Evolutionary conservation across 1,284 basidiomycete genomes (phyloP), one percentile per base, ranked within the genome.

Genomic region (Ganoderma resinaceum): DNA sequence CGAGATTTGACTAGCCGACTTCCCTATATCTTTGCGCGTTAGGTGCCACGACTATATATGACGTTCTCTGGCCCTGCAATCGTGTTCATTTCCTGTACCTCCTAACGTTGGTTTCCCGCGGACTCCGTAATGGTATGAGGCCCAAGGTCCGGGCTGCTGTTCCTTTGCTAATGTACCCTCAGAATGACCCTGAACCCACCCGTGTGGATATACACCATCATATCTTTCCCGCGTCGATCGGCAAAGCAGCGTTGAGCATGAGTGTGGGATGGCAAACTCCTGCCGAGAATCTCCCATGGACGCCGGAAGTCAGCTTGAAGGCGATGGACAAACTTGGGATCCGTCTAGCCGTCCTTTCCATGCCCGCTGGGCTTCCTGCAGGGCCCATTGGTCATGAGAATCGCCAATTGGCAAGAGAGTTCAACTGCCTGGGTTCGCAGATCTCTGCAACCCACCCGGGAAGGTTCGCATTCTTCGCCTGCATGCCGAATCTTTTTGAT

Each of bases 191-290:
- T 60, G 12, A 26, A 29, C 58, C 58, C 58, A 60, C 23, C 18
- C 83, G 85, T 67, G 86, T 93, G 73, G 91, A 93, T 75, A 78
- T 92, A 14, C 91, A 93, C 74, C 91, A 93, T 77, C 91, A 93
- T 74, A 87, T 87, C 75, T 91, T 93, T 73, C 84, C 89, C 6
- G 75, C 82, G 16, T 79, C 82, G 57, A 77, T 86, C 72, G 76
- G 72, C 53, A 81, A 82, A 52, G 72, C 74, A 9, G 71, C 68
- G 3, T 76, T 78, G 53, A 87, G 86, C 67, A 68, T 76, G 16
- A 74, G 80, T 16, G 75, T 88, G 23, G 90, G 90, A 23, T 93
- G 87, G 86, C 80, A 79, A 60, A 87, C 88, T 0, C 90, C 91
- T 2, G 70, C 80, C 43, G 89, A 85, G 70, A 89, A 89, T 74